Evolutionary conservation across 495 filamentous ascomycete genomes (phyloP).

Genomic region (Annulohypoxylon stygium): DNA sequence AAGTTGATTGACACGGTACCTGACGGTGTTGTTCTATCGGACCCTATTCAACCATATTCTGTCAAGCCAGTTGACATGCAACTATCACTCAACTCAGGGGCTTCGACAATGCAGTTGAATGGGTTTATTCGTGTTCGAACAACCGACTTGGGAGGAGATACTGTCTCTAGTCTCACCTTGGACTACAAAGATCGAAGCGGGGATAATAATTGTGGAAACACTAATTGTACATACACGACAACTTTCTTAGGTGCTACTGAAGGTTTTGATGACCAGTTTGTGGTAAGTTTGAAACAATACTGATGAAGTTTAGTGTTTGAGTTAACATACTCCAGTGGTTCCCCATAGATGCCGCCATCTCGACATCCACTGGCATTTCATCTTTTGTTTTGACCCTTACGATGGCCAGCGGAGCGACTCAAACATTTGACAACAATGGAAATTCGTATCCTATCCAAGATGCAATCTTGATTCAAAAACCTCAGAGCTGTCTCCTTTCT

Average conservation of each 20-base stretch:
- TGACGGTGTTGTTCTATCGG: constrained; percentile 61
- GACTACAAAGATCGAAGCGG: constrained; percentile 95
- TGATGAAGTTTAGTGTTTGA: neutral
- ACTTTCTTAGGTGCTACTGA: constrained; percentile 60
- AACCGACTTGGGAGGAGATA: constrained; percentile 51
- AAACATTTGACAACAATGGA: constrained; percentile 63
- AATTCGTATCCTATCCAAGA: constrained; percentile 60
- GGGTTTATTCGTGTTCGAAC: constrained; percentile 61
- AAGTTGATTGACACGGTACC: constrained; percentile 75
- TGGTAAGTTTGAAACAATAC: constrained; percentile 51
- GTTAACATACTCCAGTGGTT: constrained; percentile 56
- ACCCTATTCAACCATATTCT: constrained; percentile 67
- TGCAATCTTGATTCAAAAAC: constrained; percentile 59
- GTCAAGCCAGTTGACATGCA: constrained; percentile 70
- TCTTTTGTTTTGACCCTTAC: constrained; percentile 60
- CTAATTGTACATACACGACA: constrained; percentile 59
- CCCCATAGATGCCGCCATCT: constrained; percentile 56
- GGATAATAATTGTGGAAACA: constrained; percentile 74
- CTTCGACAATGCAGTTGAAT: constrained; percentile 53
- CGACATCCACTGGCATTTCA: constrained; percentile 59
- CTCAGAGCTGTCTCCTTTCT: constrained; percentile 61
- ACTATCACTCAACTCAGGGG: constrained; percentile 56
- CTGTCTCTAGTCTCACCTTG: constrained; percentile 66
- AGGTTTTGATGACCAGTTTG: constrained; percentile 72
- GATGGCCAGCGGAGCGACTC: constrained; percentile 56